A percentile compares a stretch with the other conserved stretches of the same genome.
Conservation (phyloP, 805 yeast genomes). For the Saturnispora besseyi region DNA sequence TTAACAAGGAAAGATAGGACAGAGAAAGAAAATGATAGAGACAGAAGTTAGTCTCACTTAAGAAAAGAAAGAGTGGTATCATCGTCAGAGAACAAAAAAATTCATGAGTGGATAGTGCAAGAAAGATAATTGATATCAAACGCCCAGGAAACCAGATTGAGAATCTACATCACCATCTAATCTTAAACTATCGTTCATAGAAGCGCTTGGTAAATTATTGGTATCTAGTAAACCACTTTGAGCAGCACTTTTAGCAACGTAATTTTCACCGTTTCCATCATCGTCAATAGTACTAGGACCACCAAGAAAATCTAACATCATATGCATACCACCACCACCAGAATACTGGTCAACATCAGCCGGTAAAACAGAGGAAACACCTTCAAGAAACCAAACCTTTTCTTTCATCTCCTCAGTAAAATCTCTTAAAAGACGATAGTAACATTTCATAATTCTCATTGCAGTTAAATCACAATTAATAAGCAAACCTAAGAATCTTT, state of each 20-base stretch:
- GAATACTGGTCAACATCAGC: slow-evolving; percentile 87
- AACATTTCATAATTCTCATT: slow-evolving; percentile 83
- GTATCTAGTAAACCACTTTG: slow-evolving; percentile 43
- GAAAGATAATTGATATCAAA: slow-evolving; percentile 1
- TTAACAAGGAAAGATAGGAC: neutral
- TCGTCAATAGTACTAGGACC: slow-evolving; percentile 38
- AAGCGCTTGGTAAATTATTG: slow-evolving; percentile 47
- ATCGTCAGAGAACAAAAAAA: neutral
- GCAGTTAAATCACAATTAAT: slow-evolving; percentile 83
- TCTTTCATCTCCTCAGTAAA: slow-evolving; percentile 84
- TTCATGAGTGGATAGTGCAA: neutral
- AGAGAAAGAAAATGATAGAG: neutral
- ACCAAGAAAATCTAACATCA: slow-evolving; percentile 83
- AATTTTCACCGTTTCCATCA: slow-evolving; percentile 30
- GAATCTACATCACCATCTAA: slow-evolving; percentile 31
- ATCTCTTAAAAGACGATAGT: slow-evolving; percentile 70
- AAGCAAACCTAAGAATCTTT: slow-evolving; percentile 62
- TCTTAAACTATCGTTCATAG: slow-evolving; percentile 35
- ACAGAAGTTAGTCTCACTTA: neutral
- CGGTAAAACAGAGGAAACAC: slow-evolving; percentile 80
- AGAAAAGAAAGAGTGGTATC: neutral
- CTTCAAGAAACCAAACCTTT: slow-evolving; percentile 89
- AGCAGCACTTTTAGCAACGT: slow-evolving; percentile 35
- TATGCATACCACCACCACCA: slow-evolving; percentile 87
- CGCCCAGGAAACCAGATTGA: slow-evolving; percentile 32